phyloP scores from a whole-genome alignment of 345 rosid genomes.

The Eutrema yunnanense region DNA sequence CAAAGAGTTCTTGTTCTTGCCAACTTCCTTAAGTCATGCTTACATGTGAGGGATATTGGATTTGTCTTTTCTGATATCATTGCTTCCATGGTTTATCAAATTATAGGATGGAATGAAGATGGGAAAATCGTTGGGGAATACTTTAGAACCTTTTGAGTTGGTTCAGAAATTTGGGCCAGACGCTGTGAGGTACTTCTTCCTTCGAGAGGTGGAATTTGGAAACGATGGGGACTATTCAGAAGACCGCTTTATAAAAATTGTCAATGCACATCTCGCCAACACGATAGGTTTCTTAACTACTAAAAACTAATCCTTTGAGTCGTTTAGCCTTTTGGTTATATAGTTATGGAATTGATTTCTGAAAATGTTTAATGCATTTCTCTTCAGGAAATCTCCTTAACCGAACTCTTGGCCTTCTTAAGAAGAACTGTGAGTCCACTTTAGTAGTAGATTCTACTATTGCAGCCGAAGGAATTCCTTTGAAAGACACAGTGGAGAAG shows the following conservation, averaged over 20 bases:
- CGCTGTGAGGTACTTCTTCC: slow-evolving; percentile 91
- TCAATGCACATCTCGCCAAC: slow-evolving; percentile 96
- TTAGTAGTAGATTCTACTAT: slow-evolving; percentile 60
- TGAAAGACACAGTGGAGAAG: slow-evolving; percentile 59
- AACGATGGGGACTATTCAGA: slow-evolving; percentile 95
- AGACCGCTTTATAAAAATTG: slow-evolving; percentile 70
- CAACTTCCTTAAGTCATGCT: not conserved
- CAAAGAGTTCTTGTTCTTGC: not conserved
- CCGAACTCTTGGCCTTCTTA: slow-evolving; percentile 91
- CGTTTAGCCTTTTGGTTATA: not conserved
- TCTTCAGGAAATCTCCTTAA: slow-evolving; percentile 84
- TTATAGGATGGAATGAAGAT: slow-evolving; percentile 95
- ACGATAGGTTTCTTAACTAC: slow-evolving; percentile 53
- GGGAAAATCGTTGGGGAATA: slow-evolving; percentile 95
- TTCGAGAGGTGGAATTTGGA: slow-evolving; percentile 89
- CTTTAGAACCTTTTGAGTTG: slow-evolving; percentile 79
- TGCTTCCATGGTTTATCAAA: slow-evolving; percentile 30
- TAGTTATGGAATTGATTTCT: not conserved
- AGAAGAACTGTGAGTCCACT: slow-evolving; percentile 76
- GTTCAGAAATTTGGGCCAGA: slow-evolving; percentile 80
- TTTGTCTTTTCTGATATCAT: not conserved
- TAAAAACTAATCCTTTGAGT: not conserved
- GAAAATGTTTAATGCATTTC: not conserved
- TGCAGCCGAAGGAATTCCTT: slow-evolving; percentile 63
- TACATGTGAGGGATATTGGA: not conserved